These are phyloP conservation scores for Scolecobasidium constrictum DNA, from an alignment of 2,329 filamentous ascomycete genomes.

Conservation along the genomic window DNA sequence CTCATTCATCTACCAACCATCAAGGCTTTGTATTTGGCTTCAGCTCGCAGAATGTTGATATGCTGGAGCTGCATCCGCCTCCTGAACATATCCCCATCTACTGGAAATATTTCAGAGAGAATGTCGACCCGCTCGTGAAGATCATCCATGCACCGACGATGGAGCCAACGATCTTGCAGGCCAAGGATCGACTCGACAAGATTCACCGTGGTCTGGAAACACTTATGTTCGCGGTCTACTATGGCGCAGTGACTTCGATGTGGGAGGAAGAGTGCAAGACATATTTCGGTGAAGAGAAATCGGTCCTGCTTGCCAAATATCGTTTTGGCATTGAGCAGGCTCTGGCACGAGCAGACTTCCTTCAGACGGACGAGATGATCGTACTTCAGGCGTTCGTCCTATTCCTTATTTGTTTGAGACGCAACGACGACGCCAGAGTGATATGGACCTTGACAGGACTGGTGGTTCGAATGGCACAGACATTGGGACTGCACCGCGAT, in stretches of 20 bases:
- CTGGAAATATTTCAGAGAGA: constrained; percentile 62
- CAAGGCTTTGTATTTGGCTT: constrained; percentile 66
- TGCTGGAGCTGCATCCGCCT: constrained; percentile 53
- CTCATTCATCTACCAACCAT: constrained; percentile 38
- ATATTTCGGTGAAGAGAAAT: constrained; percentile 41
- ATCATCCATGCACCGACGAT: constrained; percentile 60
- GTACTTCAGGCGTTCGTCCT: constrained; percentile 52
- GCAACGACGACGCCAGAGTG: constrained; percentile 37
- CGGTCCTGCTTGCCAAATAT: constrained; percentile 40
- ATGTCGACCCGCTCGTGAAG: constrained; percentile 63
- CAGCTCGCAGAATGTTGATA: constrained; percentile 57
- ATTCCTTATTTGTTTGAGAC: constrained; percentile 47
- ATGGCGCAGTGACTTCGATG: constrained; percentile 44
- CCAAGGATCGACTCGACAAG: constrained; percentile 47
- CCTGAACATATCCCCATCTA: constrained; percentile 55
- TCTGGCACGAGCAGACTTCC: constrained; percentile 49
- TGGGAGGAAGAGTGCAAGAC: constrained; percentile 34
- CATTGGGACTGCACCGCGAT: constrained; percentile 50
- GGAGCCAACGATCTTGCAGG: constrained; percentile 49
- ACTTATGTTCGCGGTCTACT: constrained; percentile 52
- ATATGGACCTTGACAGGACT: constrained; percentile 51
- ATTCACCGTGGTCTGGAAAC: constrained; percentile 48
- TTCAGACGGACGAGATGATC: constrained; percentile 50
- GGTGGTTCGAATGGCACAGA: constrained; percentile 47
- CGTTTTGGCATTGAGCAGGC: constrained; percentile 54